Conservation (phyloP, 139 green algal species). For the Picochlorum sp. region DNA sequence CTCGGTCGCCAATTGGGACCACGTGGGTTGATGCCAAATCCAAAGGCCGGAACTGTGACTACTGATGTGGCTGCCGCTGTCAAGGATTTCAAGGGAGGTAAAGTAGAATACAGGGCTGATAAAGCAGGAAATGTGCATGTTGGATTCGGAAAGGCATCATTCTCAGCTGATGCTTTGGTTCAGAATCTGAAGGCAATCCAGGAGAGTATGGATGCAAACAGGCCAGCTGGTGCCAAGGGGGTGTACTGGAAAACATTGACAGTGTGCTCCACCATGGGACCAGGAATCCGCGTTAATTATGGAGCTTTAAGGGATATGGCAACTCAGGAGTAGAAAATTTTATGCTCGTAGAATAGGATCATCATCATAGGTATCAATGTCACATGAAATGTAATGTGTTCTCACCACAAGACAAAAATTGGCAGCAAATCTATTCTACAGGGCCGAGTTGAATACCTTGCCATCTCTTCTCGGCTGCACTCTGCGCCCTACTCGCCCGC, state of each 20-base stretch:
- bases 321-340: slow-evolving; percentile 10
- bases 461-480: neutral
- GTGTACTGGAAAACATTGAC: slow-evolving; percentile 94
- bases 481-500: neutral
- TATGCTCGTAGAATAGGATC: neutral
- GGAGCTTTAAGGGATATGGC: slow-evolving; percentile 36
- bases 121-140: slow-evolving; percentile 97
- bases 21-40: slow-evolving; percentile 97
- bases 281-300: slow-evolving; percentile 69
- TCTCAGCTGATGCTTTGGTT: slow-evolving; percentile 74
- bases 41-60: slow-evolving; percentile 99
- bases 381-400: neutral
- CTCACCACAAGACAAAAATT: neutral
- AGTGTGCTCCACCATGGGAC: slow-evolving; percentile 94
- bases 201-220: slow-evolving; percentile 88
- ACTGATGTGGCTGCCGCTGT: slow-evolving; percentile 85
- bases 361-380: neutral
- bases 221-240: slow-evolving; percentile 92
- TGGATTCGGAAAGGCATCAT: slow-evolving; percentile 83
- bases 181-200: slow-evolving; percentile 85
- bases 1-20: slow-evolving; percentile 91
- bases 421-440: neutral
- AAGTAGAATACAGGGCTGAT: slow-evolving; percentile 98
- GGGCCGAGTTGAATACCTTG: neutral
- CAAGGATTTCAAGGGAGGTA: slow-evolving; percentile 97